Evolutionary conservation across 768 basidiomycete species (phyloP), one percentile per base, ranked within the genome.

Genomic region (Nevesoporus exiguus): DNA sequence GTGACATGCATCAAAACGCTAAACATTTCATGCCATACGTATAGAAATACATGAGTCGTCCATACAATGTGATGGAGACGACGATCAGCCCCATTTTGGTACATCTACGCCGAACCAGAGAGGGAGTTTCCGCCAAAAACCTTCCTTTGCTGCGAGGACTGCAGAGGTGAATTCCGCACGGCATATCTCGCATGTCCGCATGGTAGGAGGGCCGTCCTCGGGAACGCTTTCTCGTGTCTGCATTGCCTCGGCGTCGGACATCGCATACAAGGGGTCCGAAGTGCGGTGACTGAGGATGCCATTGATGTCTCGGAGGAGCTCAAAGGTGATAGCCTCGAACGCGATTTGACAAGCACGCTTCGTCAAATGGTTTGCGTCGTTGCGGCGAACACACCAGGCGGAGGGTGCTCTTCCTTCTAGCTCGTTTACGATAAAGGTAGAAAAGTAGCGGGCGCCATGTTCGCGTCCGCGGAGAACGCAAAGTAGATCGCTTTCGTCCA

Each of bases 341-440:
- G 85, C 84, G 21, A 84, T 75, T 67, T 84, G 84, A 67, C 87
- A 90, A 22, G 79, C 70, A 27, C 83, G 80, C 58, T 76, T 76
- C 30, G 70, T 71, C 30, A 73, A 56, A 3, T 73, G 68, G 57
- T 81, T 75, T 9, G 71, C 52, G 34, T 83, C 79, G 62, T 74
- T 72, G n/a, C 73, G 72, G 61, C 80, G 72, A 11, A 78, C 57
- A 64, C 87, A 88, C 55, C 63, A 64, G 9, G 63, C 36, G 14
- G 81, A 78, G 17, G 82, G 74, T 34, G 76, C 66, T 55, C 88
- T 76, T 44, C 83, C 82, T 72, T 90, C 88, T 21, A 90, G 76
- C 56, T 88, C 80, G 62, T 83, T 84, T 49, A 85, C 83, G 61
- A 90, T 80, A 66, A 90, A 90, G 9, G 84, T 85, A 11, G 88